A percentile compares a stretch with the other conserved stretches of the same genome.
phyloP scores from a whole-genome alignment of 306 rosid genomes.

The Rosa rugosa region DNA sequence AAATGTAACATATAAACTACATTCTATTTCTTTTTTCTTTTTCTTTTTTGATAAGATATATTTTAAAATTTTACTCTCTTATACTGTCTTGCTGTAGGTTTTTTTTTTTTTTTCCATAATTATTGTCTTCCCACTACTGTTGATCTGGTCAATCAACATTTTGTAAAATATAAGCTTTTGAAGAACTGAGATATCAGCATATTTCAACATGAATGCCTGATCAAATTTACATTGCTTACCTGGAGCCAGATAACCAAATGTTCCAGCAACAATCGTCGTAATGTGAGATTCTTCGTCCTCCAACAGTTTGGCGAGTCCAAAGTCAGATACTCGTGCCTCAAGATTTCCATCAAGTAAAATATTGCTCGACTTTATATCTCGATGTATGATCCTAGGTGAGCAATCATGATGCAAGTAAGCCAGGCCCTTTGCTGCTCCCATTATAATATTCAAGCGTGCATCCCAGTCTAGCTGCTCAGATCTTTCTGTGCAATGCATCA shows the following conservation, averaged over 20 bases:
- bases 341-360: conserved; percentile 91
- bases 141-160: conserved; percentile 6
- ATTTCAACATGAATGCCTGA: background rate
- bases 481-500: conserved; percentile 54
- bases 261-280: conserved; percentile 97
- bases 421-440: conserved; percentile 99
- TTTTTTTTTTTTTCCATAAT: background rate
- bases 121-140: background rate
- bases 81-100: background rate
- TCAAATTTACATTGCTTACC: conserved; percentile 48
- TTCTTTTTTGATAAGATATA: background rate
- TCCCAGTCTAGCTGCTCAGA: conserved; percentile 98
- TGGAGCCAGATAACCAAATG: conserved; percentile 98
- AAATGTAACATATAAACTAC: background rate
- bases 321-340: conserved; percentile 97
- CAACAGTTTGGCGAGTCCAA: conserved; percentile 95
- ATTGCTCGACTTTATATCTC: conserved; percentile 97
- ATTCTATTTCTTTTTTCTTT: background rate
- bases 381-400: conserved; percentile 93
- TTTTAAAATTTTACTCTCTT: background rate
- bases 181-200: background rate
- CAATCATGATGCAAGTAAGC: conserved; percentile 99
- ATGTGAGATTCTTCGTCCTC: conserved; percentile 97
- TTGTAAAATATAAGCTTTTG: background rate
- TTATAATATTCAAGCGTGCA: conserved; percentile 82